These are phyloP conservation scores for cucumber (Cucumis sativus) DNA, from an alignment of 306 rosid genomes.

Conservation along the genomic window Cucumber_9930_V3 NC_026659.2:11957001-11957500, in stretches of 20 bases:
- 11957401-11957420: slow-evolving; percentile 3
- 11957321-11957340: slow-evolving; percentile 13
- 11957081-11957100: neutral
- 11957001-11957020: no score
- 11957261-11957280: slow-evolving; percentile 11
- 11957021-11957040: neutral
- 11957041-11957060: no score
- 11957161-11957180: no score
- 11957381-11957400: slow-evolving; percentile 5
- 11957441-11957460: slow-evolving; percentile 18
- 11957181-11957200: no score
- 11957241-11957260: neutral
- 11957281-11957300: slow-evolving; percentile 15
- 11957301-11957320: slow-evolving; percentile 21
- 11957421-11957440: slow-evolving; percentile 11
- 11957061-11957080: neutral
- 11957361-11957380: neutral
- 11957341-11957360: slow-evolving; percentile 22
- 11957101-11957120: no score
- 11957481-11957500: slow-evolving; percentile 14
- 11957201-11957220: no score
- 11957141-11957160: no score
- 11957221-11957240: no score
- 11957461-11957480: slow-evolving; percentile 3
- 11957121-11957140: no score